Evolutionary conservation across 441 rosid species (phyloP).

Genomic region (Oxalis stricta): DNA sequence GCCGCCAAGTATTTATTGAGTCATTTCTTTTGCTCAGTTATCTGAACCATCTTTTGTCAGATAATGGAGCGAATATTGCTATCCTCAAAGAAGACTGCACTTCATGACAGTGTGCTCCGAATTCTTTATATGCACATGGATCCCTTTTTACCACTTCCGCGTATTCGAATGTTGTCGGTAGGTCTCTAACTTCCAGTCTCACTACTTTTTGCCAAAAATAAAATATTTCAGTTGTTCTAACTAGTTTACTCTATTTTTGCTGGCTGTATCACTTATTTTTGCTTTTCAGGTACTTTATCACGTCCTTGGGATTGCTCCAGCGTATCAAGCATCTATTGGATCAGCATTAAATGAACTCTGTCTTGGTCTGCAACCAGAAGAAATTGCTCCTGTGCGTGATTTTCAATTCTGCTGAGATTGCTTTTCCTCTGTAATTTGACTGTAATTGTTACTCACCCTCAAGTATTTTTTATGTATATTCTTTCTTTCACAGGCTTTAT

Average conservation of each 20-base stretch:
- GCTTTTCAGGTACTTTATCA: conserved; percentile 78
- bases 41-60: conserved; percentile 27
- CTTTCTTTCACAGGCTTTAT: conserved; percentile 48
- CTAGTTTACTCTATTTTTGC: conserved; percentile 5
- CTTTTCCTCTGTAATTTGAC: conserved; percentile 5
- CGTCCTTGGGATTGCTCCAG: conserved; percentile 82
- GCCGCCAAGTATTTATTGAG: neutral
- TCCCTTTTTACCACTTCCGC: conserved; percentile 90
- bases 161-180: conserved; percentile 95
- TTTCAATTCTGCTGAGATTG: conserved; percentile 6
- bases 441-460: neutral
- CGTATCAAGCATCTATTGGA: conserved; percentile 73
- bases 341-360: conserved; percentile 91
- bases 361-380: conserved; percentile 80
- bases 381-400: conserved; percentile 60
- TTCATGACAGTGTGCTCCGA: conserved; percentile 80
- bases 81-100: conserved; percentile 62
- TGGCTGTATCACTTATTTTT: conserved; percentile 8
- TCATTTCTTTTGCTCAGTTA: conserved; percentile 4
- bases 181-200: conserved; percentile 18
- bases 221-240: neutral
- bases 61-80: conserved; percentile 79
- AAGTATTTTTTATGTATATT: conserved; percentile 3
- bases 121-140: conserved; percentile 84
- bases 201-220: neutral